Percentiles rank a stretch among this genome's conserved stretches.
Conservation (phyloP, 106 monocot species). For the Triglochin maritima region DNA sequence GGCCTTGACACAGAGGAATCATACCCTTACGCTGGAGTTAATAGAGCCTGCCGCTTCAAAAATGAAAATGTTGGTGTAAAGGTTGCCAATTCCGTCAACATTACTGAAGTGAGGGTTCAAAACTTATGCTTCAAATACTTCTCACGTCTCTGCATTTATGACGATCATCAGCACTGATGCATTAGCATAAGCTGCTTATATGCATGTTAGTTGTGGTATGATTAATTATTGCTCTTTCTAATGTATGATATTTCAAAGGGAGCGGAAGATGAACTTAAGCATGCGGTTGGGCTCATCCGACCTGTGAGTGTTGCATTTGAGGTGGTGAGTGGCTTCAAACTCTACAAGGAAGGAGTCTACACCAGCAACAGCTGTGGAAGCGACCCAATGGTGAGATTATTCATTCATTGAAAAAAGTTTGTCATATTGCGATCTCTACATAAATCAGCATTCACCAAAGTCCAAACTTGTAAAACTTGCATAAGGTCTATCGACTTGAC, state of each 20-base stretch:
- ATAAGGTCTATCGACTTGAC: no score
- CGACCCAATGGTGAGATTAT: constrained; percentile 45
- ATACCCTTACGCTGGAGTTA: constrained; percentile 66
- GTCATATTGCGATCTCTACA: no score
- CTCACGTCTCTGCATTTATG: background rate
- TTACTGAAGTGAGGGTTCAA: constrained; percentile 13
- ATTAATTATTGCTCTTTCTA: background rate
- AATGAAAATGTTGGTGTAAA: constrained; percentile 59
- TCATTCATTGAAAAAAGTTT: no score
- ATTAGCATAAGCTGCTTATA: background rate
- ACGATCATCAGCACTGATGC: background rate
- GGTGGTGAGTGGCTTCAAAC: constrained; percentile 52
- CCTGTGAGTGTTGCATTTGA: constrained; percentile 91
- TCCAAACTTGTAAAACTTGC: no score
- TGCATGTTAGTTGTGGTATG: background rate
- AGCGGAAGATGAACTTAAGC: constrained; percentile 78
- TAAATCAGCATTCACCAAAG: background rate
- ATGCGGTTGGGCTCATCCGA: constrained; percentile 82
- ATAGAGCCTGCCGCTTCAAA: constrained; percentile 54
- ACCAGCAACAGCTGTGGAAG: constrained; percentile 60
- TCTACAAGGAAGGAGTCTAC: constrained; percentile 79
- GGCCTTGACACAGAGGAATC: constrained; percentile 85
- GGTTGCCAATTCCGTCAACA: constrained; percentile 64
- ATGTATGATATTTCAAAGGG: constrained; percentile 31
- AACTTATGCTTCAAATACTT: background rate